These are phyloP conservation scores for Candida nonsorbophila DNA, from an alignment of 805 yeast species.

Conservation along the genomic window DNA sequence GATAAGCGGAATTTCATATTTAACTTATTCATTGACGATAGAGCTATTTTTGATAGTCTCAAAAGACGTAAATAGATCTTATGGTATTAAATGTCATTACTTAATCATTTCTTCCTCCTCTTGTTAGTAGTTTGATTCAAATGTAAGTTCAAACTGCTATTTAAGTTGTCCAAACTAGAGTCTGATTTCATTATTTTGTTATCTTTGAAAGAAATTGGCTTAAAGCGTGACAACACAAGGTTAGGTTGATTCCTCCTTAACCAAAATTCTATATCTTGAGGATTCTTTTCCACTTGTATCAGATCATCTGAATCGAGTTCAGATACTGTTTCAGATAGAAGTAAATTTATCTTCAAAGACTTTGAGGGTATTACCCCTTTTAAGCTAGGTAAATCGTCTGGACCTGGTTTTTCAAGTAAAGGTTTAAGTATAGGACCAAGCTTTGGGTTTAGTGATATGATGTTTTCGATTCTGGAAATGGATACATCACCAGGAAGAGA, in stretches of 20 bases:
- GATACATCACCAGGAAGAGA: slow-evolving; percentile 8
- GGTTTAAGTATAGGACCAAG: slow-evolving; percentile 13
- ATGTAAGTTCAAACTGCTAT: slow-evolving; percentile 8
- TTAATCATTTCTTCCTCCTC: slow-evolving; percentile 8
- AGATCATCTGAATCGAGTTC: slow-evolving; percentile 34
- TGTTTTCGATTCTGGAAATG: slow-evolving; percentile 15
- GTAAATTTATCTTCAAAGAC: slow-evolving; percentile 19
- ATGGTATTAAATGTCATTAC: too few relatives aligned
- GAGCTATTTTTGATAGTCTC: slow-evolving; percentile 50
- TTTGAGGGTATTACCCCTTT: too few relatives aligned
- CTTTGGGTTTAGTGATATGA: slow-evolving; percentile 17
- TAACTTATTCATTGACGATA: slow-evolving; percentile 52
- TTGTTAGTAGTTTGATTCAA: slow-evolving; percentile 2
- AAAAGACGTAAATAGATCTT: too few relatives aligned
- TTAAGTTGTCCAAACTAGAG: slow-evolving; percentile 7
- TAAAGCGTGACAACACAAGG: slow-evolving; percentile 28
- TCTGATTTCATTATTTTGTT: slow-evolving; percentile 15
- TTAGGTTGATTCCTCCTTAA: slow-evolving; percentile 28
- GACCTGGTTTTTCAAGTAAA: too few relatives aligned
- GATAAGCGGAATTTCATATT: slow-evolving; percentile 60
- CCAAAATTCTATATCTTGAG: slow-evolving; percentile 36
- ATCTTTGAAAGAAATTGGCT: slow-evolving; percentile 21
- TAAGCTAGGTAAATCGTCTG: too few relatives aligned
- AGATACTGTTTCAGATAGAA: slow-evolving; percentile 30
- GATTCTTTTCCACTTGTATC: slow-evolving; percentile 29